Evolutionary conservation across 2,329 filamentous ascomycete species (phyloP).

Genomic region (Mariannaea sp.): DNA sequence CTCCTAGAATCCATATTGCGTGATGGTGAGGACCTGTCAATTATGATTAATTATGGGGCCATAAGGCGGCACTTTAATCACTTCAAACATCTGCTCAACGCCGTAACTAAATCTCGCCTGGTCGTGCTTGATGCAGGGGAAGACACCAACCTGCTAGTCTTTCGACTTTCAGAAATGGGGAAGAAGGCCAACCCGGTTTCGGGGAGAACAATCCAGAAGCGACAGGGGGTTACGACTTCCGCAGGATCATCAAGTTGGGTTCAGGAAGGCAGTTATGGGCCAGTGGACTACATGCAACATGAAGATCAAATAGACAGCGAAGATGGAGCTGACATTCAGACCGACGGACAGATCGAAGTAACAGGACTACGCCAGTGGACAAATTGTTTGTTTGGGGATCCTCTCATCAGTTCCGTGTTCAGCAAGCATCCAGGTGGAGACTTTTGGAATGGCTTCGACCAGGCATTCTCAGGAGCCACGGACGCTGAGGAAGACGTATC

Average conservation of each 20-base stretch:
- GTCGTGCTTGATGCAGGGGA: slow-evolving; percentile 59
- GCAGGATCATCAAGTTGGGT: not conserved
- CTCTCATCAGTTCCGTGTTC: slow-evolving; percentile 57
- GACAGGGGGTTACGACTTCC: slow-evolving; percentile 6
- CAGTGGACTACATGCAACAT: slow-evolving; percentile 4
- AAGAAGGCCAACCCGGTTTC: slow-evolving; percentile 5
- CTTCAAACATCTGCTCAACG: slow-evolving; percentile 55
- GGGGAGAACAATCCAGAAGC: slow-evolving; percentile 6
- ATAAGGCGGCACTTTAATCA: slow-evolving; percentile 59
- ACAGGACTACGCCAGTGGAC: slow-evolving; percentile 64
- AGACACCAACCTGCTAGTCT: slow-evolving; percentile 56
- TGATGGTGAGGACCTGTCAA: slow-evolving; percentile 64
- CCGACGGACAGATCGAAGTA: slow-evolving; percentile 41
- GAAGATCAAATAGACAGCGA: slow-evolving; percentile 14
- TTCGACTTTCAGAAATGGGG: slow-evolving; percentile 6
- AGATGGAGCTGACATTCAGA: slow-evolving; percentile 2
- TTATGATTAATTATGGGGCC: slow-evolving; percentile 61
- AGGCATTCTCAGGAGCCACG: slow-evolving; percentile 22
- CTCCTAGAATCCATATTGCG: slow-evolving; percentile 61
- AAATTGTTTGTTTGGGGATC: slow-evolving; percentile 63
- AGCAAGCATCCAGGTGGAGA: slow-evolving; percentile 49
- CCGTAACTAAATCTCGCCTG: slow-evolving; percentile 56
- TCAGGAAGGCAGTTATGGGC: not conserved
- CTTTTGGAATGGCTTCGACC: slow-evolving; percentile 55
- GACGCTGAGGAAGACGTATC: not conserved